Evolutionary conservation across 169 alveolate species (phyloP), one percentile per base, ranked within the genome.

Genomic region (Plasmodium blacklocki): DNA sequence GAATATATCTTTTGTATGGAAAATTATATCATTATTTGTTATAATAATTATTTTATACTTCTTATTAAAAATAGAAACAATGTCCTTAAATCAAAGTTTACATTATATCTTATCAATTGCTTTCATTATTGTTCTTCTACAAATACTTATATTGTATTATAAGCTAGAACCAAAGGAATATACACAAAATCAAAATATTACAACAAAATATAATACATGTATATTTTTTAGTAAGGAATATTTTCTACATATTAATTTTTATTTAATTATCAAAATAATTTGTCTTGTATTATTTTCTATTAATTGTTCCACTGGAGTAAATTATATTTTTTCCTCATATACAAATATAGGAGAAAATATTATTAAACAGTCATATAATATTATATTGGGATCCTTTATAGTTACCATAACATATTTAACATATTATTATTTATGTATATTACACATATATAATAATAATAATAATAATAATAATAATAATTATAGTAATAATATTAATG

Each of bases 241-340:
- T 86, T 72, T 86, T 18, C 59, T 86, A 19, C 50, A 86, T 52
- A 18, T 86, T 18, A 86, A 86, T 47, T 59, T 62, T 2, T 45
- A 52, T 49, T 52, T 86, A 12, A 72, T 86, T 12, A 71, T 32
- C 9, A 56, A 86, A 39, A 63, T 86, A 60, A 21, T 60, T 59
- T 59, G 59, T 45, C 32, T 66, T 7, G 92, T 86, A 3, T 26
- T 86, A 54, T 3, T 86, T 12, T 86, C 92, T 18, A 18, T 86
- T 71, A 86, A 86, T 50, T 86, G 92, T 52, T 45, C 88, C 8
- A 71, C 92, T n/a, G 92, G 92, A 47, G 23, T 86, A 26, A 86
- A 86, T 64, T 86, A 70, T 64, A 72, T 71, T 68, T 66, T 86
- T 86, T 71, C 92, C 6, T 86, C 92, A 15, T 71, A 71, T 63